Percentiles rank a stretch among this genome's conserved stretches.
phyloP scores from a whole-genome alignment of 1,284 basidiomycete species.

The Lentinula novae-zelandiae region DNA sequence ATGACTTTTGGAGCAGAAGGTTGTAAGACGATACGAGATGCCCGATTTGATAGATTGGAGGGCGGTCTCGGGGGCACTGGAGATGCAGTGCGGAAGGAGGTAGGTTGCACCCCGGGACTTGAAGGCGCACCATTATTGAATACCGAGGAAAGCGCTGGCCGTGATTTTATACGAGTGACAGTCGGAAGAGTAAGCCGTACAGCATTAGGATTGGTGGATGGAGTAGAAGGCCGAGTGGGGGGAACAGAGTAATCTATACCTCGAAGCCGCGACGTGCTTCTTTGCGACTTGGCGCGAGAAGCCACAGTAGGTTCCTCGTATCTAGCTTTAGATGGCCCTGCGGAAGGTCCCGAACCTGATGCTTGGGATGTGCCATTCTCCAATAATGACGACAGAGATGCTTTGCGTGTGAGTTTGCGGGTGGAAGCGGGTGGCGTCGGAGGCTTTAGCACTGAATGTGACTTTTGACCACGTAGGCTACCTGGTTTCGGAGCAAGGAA shows the following conservation, averaged over 20 bases:
- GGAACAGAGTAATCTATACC: slow-evolving; percentile 62
- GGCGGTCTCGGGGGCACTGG: slow-evolving; percentile 57
- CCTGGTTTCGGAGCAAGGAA: slow-evolving; percentile 65
- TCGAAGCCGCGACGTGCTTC: slow-evolving; percentile 45
- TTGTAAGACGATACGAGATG: slow-evolving; percentile 26
- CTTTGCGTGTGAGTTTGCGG: slow-evolving; percentile 65
- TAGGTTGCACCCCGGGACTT: slow-evolving; percentile 27
- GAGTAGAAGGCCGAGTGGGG: slow-evolving; percentile 72
- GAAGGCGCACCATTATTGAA: slow-evolving; percentile 46
- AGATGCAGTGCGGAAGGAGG: slow-evolving; percentile 44
- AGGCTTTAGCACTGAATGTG: slow-evolving; percentile 72
- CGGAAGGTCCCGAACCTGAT: slow-evolving; percentile 46
- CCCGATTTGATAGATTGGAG: slow-evolving; percentile 35
- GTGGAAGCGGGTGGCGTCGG: slow-evolving; percentile 57
- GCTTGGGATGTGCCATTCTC: slow-evolving; percentile 53
- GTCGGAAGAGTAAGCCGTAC: slow-evolving; percentile 86
- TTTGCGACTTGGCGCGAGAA: slow-evolving; percentile 70
- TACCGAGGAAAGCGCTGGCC: slow-evolving; percentile 69
- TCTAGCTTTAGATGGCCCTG: slow-evolving; percentile 37
- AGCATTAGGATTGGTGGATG: slow-evolving; percentile 68
- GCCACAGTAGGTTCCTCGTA: slow-evolving; percentile 77
- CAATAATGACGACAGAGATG: slow-evolving; percentile 70
- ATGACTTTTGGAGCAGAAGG: slow-evolving; percentile 62
- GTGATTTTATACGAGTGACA: slow-evolving; percentile 60
- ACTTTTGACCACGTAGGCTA: slow-evolving; percentile 75